phyloP scores from a whole-genome alignment of 2,329 filamentous ascomycete species.

The Pseudocercospora cruenta region DNA sequence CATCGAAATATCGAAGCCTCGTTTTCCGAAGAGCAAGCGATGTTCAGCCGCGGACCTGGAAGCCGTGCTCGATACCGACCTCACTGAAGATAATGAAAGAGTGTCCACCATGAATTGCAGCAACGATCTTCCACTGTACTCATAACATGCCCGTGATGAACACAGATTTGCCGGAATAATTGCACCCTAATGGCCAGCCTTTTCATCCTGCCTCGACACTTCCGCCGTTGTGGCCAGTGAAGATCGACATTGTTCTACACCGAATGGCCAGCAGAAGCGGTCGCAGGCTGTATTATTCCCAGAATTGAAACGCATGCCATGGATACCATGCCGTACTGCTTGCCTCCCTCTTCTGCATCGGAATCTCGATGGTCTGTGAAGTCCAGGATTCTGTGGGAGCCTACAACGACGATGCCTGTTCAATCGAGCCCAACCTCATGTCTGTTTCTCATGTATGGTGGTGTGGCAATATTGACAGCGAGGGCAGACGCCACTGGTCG shows the following conservation, averaged over 20 bases:
- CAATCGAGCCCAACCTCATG: not conserved
- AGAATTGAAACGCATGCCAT: not conserved
- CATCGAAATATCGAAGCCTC: not conserved
- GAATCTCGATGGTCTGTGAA: not conserved
- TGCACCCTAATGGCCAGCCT: too few relatives aligned
- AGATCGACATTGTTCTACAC: too few relatives aligned
- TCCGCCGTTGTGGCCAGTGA: too few relatives aligned
- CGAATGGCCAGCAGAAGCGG: not conserved
- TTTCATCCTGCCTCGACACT: too few relatives aligned
- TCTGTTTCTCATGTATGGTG: not conserved
- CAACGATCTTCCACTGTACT: too few relatives aligned
- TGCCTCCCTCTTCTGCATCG: not conserved
- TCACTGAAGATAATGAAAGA: not conserved
- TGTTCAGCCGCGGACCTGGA: not conserved
- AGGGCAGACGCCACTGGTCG: not conserved
- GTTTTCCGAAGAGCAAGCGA: not conserved
- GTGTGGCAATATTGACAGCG: constrained; percentile 2
- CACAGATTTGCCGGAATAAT: too few relatives aligned
- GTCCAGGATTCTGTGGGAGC: not conserved
- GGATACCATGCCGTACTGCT: not conserved
- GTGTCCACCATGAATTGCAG: not conserved
- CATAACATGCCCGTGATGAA: too few relatives aligned
- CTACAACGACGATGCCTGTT: not conserved
- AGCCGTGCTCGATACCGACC: not conserved
- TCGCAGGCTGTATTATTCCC: not conserved